Percentiles rank a stretch among this genome's conserved stretches.
Evolutionary conservation across 2,329 filamentous ascomycete species (phyloP).

Genomic region (Aspergillus sp.): DNA sequence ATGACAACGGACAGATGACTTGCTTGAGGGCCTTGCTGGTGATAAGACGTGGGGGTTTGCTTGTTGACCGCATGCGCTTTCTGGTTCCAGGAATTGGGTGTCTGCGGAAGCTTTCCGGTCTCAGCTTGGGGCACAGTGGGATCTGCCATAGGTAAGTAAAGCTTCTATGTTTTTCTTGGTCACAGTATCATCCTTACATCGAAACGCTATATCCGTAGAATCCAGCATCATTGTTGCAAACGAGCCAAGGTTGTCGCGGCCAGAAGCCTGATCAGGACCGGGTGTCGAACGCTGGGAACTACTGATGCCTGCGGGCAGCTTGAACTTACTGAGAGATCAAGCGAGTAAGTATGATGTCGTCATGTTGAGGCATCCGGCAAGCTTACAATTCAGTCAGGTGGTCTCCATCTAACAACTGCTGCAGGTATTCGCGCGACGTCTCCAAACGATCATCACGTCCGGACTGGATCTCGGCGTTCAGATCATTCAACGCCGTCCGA

Average conservation of each 20-base stretch:
- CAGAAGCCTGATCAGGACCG: slow-evolving; percentile 21
- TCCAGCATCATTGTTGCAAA: slow-evolving; percentile 57
- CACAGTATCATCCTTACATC: slow-evolving; percentile 34
- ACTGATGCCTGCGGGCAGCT: slow-evolving; percentile 32
- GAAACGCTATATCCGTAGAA: slow-evolving; percentile 44
- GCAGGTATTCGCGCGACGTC: slow-evolving; percentile 70
- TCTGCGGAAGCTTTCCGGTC: slow-evolving; percentile 21
- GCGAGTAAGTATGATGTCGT: slow-evolving; percentile 14
- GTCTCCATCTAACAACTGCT: slow-evolving; percentile 70
- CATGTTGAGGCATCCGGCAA: slow-evolving; percentile 4
- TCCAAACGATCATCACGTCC: slow-evolving; percentile 61
- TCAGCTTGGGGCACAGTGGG: slow-evolving; percentile 30
- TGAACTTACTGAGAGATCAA: slow-evolving; percentile 41
- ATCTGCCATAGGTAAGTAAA: slow-evolving; percentile 31
- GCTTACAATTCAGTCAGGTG: slow-evolving; percentile 52
- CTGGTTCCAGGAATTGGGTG: slow-evolving; percentile 24
- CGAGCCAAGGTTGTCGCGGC: slow-evolving; percentile 43
- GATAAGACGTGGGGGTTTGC: slow-evolving; percentile 42
- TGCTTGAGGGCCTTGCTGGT: slow-evolving; percentile 17
- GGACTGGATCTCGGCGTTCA: slow-evolving; percentile 69
- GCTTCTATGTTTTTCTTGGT: not conserved
- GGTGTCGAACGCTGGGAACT: slow-evolving; percentile 19
- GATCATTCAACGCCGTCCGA: slow-evolving; percentile 58
- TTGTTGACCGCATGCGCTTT: slow-evolving; percentile 37
- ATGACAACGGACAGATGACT: slow-evolving; percentile 50